These are phyloP conservation scores for Reticulascus tulasneorum DNA, from an alignment of 2,329 filamentous ascomycete genomes.

Conservation along the genomic window DNA sequence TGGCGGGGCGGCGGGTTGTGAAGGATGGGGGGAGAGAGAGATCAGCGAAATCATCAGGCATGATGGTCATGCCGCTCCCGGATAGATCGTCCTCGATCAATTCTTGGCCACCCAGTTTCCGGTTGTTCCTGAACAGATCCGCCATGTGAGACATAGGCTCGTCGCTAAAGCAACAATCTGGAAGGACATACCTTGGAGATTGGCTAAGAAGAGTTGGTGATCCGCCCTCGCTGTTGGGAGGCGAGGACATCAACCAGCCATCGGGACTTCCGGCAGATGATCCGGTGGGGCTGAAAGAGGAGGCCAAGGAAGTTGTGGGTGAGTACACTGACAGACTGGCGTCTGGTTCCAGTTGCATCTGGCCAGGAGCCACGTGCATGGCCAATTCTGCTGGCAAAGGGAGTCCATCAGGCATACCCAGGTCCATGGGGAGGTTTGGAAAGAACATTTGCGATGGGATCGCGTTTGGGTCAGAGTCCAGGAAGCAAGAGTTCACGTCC, in stretches of 20 bases:
- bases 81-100: conserved; percentile 16
- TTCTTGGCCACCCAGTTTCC: conserved; percentile 26
- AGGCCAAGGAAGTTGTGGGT: conserved; percentile 47
- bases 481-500: conserved; percentile 48
- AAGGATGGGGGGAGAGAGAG: conserved; percentile 38
- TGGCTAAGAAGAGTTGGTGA: conserved; percentile 46
- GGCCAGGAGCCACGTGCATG: conserved; percentile 53
- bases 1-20: conserved; percentile 41
- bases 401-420: conserved; percentile 40
- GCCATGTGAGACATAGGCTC: conserved; percentile 25
- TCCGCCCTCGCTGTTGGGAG: conserved; percentile 42
- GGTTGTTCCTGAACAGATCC: conserved; percentile 29
- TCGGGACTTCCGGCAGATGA: conserved; percentile 13
- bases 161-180: conserved; percentile 11
- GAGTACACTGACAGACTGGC: conserved; percentile 44
- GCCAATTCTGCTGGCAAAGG: conserved; percentile 36
- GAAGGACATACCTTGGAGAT: conserved; percentile 49
- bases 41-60: conserved; percentile 31
- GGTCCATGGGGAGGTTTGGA: conserved; percentile 40
- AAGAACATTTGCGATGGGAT: conserved; percentile 49
- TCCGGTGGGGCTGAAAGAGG: conserved; percentile 17
- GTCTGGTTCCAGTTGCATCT: conserved; percentile 53
- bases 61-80: conserved; percentile 21
- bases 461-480: conserved; percentile 44
- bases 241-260: conserved; percentile 31